Base-by-base conservation (phyloP, 1,284 basidiomycete genomes). In the Pulveroboletus sp. region DNA sequence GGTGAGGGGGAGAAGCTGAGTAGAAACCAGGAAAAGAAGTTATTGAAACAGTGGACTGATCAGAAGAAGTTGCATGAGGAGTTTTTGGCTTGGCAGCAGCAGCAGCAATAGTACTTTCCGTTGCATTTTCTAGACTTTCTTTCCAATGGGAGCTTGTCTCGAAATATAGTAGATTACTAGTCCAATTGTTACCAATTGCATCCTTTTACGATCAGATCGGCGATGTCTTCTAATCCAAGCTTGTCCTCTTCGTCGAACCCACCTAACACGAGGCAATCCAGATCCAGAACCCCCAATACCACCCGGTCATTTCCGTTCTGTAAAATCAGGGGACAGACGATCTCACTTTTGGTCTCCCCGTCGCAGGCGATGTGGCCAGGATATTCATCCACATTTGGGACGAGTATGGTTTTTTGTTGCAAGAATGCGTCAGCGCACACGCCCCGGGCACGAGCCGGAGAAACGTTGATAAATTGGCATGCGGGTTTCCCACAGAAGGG, bases 331-430 rank as follows among this genome's bases (percentile, higher is more conserved):
- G 94, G 92, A 56, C 87, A 78, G 11, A 95, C 93, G 51, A 96
- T 85, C 71, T 96, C 94, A 65, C 91, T 92, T 65, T 87, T 88
- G 4, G 92, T 94, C 54, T 86, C 84, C 18, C 86, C 89, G 65
- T 95, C 92, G 67, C 94, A 96, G 5, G 92, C 92, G 60, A 95
- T 94, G 69, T 96, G 94, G 0, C 92, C 92, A 1, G 92, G 91
- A 68, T 94, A 94, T 4, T 73, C 74, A 26, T 90, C 81, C 31
- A 96, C 92, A 57, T 94, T 82, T 17, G 76, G 73, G 1, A 95
- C 91, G 12, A 94, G 65, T 2, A 91, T 56, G 0, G 86, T 84
- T 60, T 78, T 65, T 43, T 71, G 71, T 52, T 77, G 77, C 12
- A 86, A 61, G 69, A 83, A 95, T 7, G 89, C 87, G 59, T 86